Base-by-base conservation (phyloP, 768 basidiomycete genomes). In the Termitomyces sp. region DNA sequence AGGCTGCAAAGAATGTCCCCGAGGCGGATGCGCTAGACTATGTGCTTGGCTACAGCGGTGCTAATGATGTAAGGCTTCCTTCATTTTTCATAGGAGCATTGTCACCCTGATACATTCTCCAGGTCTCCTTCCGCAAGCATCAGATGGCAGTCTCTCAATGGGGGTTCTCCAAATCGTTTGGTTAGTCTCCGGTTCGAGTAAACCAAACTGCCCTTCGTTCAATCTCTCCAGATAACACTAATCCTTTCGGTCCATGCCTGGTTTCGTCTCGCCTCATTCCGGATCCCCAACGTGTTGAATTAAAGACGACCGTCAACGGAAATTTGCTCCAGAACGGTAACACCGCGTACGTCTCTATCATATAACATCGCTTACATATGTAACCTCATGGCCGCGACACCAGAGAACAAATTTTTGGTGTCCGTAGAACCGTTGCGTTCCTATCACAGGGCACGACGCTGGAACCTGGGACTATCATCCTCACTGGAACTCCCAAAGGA, bases 101-200 rank as follows among this genome's bases (percentile, higher is more conserved):
- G 4, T 37, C 16, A 30, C 43, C 27, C 27, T 39, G 44, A 14
- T 32, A 20, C 26, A 6, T 24, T n/a, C 60, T 49, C 20, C 14
- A 88, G 87, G 80, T 90, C 3, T 93, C 91, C 5, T 93, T 93
- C 82, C 83, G 93, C 42, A 85, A 87, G 62, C 86, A 88, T 64
- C 93, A 95, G 68, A 75, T 89, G 72, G 83, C 84, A 4, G 86
- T 87, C 10, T 87, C 88, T 0, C 93, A 95, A 64, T 95, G 93
- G 93, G 77, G 82, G 32, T 94, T 92, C 72, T 92, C 91, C 27
- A 95, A 95, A 71, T 80, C 87, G 42, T 95, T 93, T 63, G 93
- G 91, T 88, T 57, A 26, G 80, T 64, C 22, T 42, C 18, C 5
- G 9, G 34, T 30, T 53, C 4, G 42, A 42, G 50, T 46, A 5